Evolutionary conservation across 1,284 basidiomycete genomes (phyloP).

Genomic region (Boletus calvinii): DNA sequence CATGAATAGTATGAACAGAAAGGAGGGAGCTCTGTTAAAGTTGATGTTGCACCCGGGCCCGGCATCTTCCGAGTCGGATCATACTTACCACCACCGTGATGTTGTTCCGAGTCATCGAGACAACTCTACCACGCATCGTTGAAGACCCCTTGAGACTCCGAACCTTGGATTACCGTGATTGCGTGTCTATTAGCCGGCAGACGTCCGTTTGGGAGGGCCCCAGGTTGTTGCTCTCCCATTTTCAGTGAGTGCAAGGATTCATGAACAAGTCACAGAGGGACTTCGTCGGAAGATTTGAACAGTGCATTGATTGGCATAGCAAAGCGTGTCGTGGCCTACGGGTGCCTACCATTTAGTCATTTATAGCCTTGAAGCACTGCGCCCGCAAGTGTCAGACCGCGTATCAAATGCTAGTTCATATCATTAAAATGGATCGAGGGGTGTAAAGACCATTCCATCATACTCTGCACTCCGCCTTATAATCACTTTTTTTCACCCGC

Average conservation of each 20-base stretch:
- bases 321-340: slow-evolving; percentile 8
- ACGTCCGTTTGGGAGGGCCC: not conserved
- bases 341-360: slow-evolving; percentile 7
- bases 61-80: no score
- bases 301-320: slow-evolving; percentile 1
- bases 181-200: not conserved
- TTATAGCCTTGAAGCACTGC: slow-evolving; percentile 11
- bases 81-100: no score
- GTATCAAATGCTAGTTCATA: not conserved
- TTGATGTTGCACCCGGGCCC: no score
- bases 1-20: slow-evolving; percentile 67
- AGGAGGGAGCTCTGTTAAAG: no score
- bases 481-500: not conserved
- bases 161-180: not conserved
- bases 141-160: not conserved
- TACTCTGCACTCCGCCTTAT: not conserved
- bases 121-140: not conserved
- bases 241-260: not conserved
- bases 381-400: not conserved
- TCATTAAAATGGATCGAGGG: not conserved
- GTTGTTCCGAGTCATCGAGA: no score
- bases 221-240: not conserved
- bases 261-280: not conserved
- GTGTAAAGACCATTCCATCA: not conserved
- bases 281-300: no score